Base-by-base conservation (phyloP, 1,284 basidiomycete genomes). In the Phaffia rhodozyma region DNA sequence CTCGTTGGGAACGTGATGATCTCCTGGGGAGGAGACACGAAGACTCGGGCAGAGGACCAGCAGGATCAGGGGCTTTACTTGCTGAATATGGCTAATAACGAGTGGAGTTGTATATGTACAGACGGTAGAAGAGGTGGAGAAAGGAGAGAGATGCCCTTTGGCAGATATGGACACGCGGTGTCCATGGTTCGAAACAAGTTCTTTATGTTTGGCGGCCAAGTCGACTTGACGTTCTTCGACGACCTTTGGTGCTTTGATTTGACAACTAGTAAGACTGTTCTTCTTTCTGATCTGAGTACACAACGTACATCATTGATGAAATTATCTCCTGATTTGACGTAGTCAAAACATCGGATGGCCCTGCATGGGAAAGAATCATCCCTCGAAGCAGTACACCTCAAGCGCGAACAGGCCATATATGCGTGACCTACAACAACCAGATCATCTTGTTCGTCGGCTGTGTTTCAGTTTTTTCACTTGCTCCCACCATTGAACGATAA, bases 191-290 rank as follows among this genome's bases (percentile, higher is more conserved):
- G 87, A 58, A 89, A 88, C 68, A 87, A 84, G 72, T 96, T 98
- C 78, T 90, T 90, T 73, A 83, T 98, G 51, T 97, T 97, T 73
- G 96, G 96, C 67, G 96, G 96, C 43, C 94, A 98, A 75, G 91
- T 92, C n/a, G 89, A 93, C 68, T 89, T 89, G 34, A 84, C 90
- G 71, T 98, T 97, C 75, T 80, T 97, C 74, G 92, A 94, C 73
- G 96, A 99, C 75, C 76, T 99, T 48, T 97, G 93, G 91, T 83
- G 85, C 38, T 99, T 98, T 74, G 94, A 99, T 78, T 82, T 99
- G 67, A 91, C 90, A 72, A 89, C 91, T 67, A 77, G 92, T 93
- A 76, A 78, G 88, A 78, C 4, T 32, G 13, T 54, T 56, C 49
- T 56, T 27, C 55, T 58, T 58, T 52, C 34, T 50, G 30, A 18